phyloP scores from a whole-genome alignment of 2,329 filamentous ascomycete genomes.

The Trichoderma atrobrunneum region DNA sequence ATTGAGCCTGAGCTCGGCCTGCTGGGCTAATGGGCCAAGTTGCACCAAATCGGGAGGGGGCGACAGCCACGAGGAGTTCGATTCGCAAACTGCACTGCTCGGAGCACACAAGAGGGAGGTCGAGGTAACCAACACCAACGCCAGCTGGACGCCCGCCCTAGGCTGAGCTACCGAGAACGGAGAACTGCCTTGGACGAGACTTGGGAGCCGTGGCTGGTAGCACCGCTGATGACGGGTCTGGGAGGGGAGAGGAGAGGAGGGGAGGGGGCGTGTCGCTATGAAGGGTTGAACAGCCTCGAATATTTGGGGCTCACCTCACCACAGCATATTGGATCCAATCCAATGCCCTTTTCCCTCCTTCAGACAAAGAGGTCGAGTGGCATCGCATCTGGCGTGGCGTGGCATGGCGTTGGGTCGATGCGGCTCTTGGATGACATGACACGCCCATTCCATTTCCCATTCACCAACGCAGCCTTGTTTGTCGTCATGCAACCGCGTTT shows the following conservation, averaged over 20 bases:
- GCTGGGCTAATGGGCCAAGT: conserved; percentile 8
- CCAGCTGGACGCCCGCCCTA: conserved; percentile 10
- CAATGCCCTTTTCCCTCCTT: not conserved
- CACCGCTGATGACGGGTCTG: not conserved
- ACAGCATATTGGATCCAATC: not conserved
- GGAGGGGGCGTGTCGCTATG: conserved; percentile 12
- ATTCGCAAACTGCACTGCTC: conserved; percentile 13
- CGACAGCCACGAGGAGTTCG: conserved; percentile 1
- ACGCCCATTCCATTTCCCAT: not conserved
- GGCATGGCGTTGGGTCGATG: not conserved
- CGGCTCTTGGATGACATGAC: not conserved
- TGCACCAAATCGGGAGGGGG: conserved; percentile 17
- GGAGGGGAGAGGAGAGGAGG: not conserved
- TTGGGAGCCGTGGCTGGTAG: not conserved
- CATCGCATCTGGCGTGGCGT: not conserved
- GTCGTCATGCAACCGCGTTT: not conserved
- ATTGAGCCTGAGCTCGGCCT: conserved; percentile 8
- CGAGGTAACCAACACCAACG: conserved; percentile 1
- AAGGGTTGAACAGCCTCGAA: conserved; percentile 2
- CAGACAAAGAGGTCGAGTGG: not conserved
- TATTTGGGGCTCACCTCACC: not conserved
- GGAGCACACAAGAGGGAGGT: conserved; percentile 2
- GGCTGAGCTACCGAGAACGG: not conserved
- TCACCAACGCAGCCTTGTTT: not conserved
- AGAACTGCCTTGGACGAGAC: not conserved